These are phyloP conservation scores for Turritis glabra DNA, from an alignment of 345 rosid species.

Conservation along the genomic window DNA sequence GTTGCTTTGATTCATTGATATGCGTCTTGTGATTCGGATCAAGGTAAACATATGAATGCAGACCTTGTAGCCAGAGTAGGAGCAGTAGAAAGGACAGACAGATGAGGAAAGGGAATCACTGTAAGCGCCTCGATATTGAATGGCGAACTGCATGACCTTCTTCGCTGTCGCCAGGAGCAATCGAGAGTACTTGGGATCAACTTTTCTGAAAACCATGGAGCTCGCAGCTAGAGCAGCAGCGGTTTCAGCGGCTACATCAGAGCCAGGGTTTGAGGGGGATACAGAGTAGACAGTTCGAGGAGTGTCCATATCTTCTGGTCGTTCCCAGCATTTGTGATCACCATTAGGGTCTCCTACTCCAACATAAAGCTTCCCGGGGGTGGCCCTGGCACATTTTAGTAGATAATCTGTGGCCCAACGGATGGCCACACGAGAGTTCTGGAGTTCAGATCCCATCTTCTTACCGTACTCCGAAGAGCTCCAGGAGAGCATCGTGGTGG, in stretches of 20 bases:
- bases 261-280: constrained; percentile 76
- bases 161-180: constrained; percentile 61
- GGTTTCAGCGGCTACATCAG: constrained; percentile 87
- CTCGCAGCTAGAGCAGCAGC: constrained; percentile 83
- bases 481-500: constrained; percentile 96
- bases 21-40: not conserved
- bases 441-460: constrained; percentile 64
- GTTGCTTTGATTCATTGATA: not conserved
- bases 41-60: not conserved
- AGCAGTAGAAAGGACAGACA: constrained; percentile 85
- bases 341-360: constrained; percentile 91
- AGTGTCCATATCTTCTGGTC: constrained; percentile 98
- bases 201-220: constrained; percentile 70
- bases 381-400: constrained; percentile 76
- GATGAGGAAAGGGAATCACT: constrained; percentile 77
- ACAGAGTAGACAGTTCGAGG: constrained; percentile 68
- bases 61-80: constrained; percentile 84
- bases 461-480: constrained; percentile 79
- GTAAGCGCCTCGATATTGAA: constrained; percentile 72
- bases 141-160: constrained; percentile 71
- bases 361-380: constrained; percentile 80
- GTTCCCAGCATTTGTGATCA: constrained; percentile 94
- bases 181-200: constrained; percentile 58
- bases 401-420: constrained; percentile 93
- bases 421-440: constrained; percentile 60